These are phyloP conservation scores for Phoma sp. DNA, from an alignment of 2,329 filamentous ascomycete genomes.

Conservation along the genomic window DNA sequence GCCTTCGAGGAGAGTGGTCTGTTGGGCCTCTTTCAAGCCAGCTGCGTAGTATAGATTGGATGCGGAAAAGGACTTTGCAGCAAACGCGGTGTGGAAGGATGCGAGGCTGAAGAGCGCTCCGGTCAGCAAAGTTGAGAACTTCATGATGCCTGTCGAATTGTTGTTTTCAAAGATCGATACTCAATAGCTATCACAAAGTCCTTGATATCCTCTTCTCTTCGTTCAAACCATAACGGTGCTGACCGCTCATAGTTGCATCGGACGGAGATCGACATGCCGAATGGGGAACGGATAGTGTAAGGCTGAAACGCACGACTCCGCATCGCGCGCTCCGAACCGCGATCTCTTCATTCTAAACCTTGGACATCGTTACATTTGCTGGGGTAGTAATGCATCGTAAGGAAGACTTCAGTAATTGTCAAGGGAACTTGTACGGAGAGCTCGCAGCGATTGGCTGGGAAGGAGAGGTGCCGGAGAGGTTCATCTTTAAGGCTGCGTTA, in stretches of 20 bases:
- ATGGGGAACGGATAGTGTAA: slow-evolving; percentile 5
- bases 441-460: neutral
- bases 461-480: neutral
- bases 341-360: neutral
- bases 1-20: slow-evolving; percentile 5
- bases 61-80: slow-evolving; percentile 13
- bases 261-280: slow-evolving; percentile 7
- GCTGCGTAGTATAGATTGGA: slow-evolving; percentile 17
- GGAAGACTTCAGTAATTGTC: neutral
- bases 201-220: neutral
- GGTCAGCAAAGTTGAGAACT: neutral
- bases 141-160: slow-evolving; percentile 2
- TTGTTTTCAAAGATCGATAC: neutral
- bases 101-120: slow-evolving; percentile 3
- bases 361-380: neutral
- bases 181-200: neutral
- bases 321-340: slow-evolving; percentile 17
- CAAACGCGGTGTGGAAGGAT: slow-evolving; percentile 3
- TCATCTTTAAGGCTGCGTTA: too few relatives aligned
- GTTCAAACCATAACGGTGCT: neutral
- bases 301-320: slow-evolving; percentile 18
- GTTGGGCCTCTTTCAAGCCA: slow-evolving; percentile 9
- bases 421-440: neutral
- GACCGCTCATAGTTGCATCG: neutral
- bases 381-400: neutral